Conservation (phyloP, 2,329 filamentous ascomycete genomes). For the Neobulgaria alba region DNA sequence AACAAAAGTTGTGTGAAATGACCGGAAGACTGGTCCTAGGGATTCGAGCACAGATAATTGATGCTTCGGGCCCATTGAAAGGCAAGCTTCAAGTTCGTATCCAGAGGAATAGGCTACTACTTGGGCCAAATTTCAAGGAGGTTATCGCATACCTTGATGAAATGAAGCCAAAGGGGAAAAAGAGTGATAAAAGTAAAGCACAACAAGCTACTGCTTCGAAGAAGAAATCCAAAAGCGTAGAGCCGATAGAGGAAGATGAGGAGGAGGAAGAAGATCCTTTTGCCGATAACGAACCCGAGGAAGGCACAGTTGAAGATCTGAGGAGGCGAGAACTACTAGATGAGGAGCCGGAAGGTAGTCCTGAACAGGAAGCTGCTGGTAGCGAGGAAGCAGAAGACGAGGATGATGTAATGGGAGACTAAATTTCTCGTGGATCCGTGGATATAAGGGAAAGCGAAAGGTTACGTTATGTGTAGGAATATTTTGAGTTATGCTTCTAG, state of each 20-base stretch:
- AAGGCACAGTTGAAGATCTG: constrained; percentile 44
- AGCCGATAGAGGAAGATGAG: constrained; percentile 23
- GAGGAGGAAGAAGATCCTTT: constrained; percentile 32
- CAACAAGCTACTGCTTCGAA: constrained; percentile 35
- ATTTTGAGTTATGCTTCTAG: background rate
- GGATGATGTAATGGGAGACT: constrained; percentile 38
- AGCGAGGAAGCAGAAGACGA: constrained; percentile 24
- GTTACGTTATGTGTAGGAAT: background rate
- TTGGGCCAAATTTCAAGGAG: constrained; percentile 81
- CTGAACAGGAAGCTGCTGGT: constrained; percentile 34
- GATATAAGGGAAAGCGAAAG: constrained; percentile 6
- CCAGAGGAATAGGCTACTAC: constrained; percentile 66
- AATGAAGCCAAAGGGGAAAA: constrained; percentile 41
- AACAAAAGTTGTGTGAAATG: constrained; percentile 79
- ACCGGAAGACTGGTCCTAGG: constrained; percentile 78
- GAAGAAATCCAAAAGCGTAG: constrained; percentile 33
- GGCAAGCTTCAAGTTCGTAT: constrained; percentile 63
- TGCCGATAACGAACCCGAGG: constrained; percentile 44
- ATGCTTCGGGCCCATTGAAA: constrained; percentile 49
- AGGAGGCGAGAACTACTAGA: constrained; percentile 46
- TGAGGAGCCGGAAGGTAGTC: constrained; percentile 32
- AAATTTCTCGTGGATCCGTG: constrained; percentile 8
- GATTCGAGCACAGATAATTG: constrained; percentile 66
- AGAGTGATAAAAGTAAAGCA: constrained; percentile 31
- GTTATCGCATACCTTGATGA: constrained; percentile 74